Base-by-base conservation (phyloP, 345 rosid genomes). In the Geranium brycei region DNA sequence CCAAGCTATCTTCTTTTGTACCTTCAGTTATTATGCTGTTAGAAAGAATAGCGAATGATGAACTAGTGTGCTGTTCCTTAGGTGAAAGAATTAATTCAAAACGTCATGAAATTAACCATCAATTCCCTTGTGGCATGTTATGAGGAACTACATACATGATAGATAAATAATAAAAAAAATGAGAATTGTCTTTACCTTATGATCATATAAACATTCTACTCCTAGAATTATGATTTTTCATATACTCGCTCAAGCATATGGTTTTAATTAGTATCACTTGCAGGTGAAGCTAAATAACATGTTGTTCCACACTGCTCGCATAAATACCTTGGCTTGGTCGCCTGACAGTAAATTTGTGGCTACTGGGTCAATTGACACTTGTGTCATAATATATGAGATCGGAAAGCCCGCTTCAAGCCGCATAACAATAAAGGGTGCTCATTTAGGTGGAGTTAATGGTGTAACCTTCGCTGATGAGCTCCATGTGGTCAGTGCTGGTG, bases 281-380 rank as follows among this genome's bases (percentile, higher is more conserved):
- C 83, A 89, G 93, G 80, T 85, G 65, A 87, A 80, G 77, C 83
- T 89, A 15, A 89, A 89, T 85, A 89, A 85, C 79, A 87, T 89
- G 96, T 62, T 85, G 78, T 89, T 81, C 77, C 96, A 89, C 71
- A 83, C 81, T 61, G 91, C 96, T 17, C 91, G 96, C 65, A 78
- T 89, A 72, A 89, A 86, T 81, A 85, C 89, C 79, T 74, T 89
- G 58, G 93, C 97, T 32, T 90, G 97, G 97, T 87, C 97, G 65
- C 91, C 97, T 16, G 78, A 82, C 69, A 82, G 82, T 69, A 80
- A 62, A 60, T 76, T 73, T 87, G 84, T 90, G 61, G 91, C 91
- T 6, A 90, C 95, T 15, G 97, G 97, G 60, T 90, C 97, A 2
- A 88, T 90, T 16, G 97, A 87, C 77, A 90, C 88, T 1, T 83